These are phyloP conservation scores for Podospora fimiseda DNA, from an alignment of 495 filamentous ascomycete species.

Conservation along the genomic window DNA sequence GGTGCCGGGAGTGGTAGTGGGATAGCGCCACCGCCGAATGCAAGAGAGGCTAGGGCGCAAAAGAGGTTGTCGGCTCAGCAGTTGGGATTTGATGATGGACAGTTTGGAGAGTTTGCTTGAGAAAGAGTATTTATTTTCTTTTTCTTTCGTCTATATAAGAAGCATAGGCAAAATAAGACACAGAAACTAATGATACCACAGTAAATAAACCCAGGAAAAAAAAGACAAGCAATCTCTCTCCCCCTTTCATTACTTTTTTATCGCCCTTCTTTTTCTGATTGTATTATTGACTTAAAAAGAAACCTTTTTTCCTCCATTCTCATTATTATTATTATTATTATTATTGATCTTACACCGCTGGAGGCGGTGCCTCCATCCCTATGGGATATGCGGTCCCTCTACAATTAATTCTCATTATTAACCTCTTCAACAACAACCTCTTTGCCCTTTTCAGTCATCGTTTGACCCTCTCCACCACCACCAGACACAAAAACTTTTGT, in stretches of 20 bases:
- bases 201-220: too few species aligned
- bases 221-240: not conserved
- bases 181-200: not conserved
- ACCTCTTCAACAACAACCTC: not conserved
- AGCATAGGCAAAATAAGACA: not conserved
- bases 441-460: not conserved
- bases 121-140: not conserved
- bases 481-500: not conserved
- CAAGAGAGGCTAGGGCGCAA: slow-evolving; percentile 45
- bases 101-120: slow-evolving; percentile 60
- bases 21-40: slow-evolving; percentile 52
- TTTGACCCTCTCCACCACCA: not conserved
- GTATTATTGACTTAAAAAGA: not conserved
- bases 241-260: not conserved
- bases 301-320: not conserved
- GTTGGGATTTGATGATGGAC: slow-evolving; percentile 59
- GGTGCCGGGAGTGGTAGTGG: slow-evolving; percentile 16
- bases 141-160: not conserved
- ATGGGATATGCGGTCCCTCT: too few species aligned
- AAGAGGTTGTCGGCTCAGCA: slow-evolving; percentile 47
- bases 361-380: too few species aligned
- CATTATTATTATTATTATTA: too few species aligned
- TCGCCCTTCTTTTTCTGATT: not conserved
- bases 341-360: too few species aligned
- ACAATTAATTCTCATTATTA: not conserved